These are phyloP conservation scores for Daucus carota DNA, from an alignment of 129 eudicot species.

Conservation along the genomic window DH1_v3.0 NC_030382.2:43063501-43064000, in stretches of 20 bases:
- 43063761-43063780: slow-evolving; percentile 22
- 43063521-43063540: not conserved
- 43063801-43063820: slow-evolving; percentile 1
- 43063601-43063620: not conserved
- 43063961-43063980: slow-evolving; percentile 61
- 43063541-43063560: not conserved
- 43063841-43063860: slow-evolving; percentile 22
- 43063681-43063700: slow-evolving; percentile 14
- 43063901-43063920: slow-evolving; percentile 40
- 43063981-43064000: slow-evolving; percentile 37
- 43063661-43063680: slow-evolving; percentile 18
- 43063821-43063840: slow-evolving; percentile 19
- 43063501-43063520: no score
- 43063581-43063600: not conserved
- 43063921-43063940: slow-evolving; percentile 37
- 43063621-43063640: slow-evolving; percentile 12
- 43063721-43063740: slow-evolving; percentile 15
- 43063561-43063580: not conserved
- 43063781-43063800: not conserved
- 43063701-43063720: slow-evolving; percentile 10
- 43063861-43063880: slow-evolving; percentile 28
- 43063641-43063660: not conserved
- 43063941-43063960: slow-evolving; percentile 39
- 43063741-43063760: slow-evolving; percentile 16
- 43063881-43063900: slow-evolving; percentile 33